These are phyloP conservation scores for Acanthamoeba healyi DNA, from an alignment of 208 protist species.

Conservation along the genomic window DNA sequence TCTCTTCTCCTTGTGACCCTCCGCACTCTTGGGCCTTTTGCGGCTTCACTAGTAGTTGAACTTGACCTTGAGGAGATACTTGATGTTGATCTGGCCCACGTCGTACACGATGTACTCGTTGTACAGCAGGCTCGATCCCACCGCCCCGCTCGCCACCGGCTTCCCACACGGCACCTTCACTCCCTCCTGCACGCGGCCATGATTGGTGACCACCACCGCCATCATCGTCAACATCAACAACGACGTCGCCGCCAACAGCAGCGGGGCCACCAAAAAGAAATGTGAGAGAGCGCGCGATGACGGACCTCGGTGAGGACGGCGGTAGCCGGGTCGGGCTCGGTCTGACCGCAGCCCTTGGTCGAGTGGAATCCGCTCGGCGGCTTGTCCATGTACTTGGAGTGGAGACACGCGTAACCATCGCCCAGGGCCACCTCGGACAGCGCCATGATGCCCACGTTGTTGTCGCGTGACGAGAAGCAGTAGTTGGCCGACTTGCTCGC, in stretches of 20 bases:
- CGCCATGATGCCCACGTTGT: constrained; percentile 70
- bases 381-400: constrained; percentile 76
- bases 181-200: constrained; percentile 45
- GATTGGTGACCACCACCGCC: neutral
- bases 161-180: constrained; percentile 55
- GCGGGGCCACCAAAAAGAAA: too few species aligned
- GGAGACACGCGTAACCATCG: constrained; percentile 39
- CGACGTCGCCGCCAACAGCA: neutral
- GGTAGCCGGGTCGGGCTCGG: constrained; percentile 4
- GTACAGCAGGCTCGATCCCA: constrained; percentile 57
- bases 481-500: constrained; percentile 70
- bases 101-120: constrained; percentile 82
- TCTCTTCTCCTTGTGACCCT: too few species aligned
- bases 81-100: constrained; percentile 53
- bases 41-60: constrained; percentile 70
- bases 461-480: constrained; percentile 28
- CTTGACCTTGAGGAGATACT: constrained; percentile 25
- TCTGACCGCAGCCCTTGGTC: constrained; percentile 64
- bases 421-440: constrained; percentile 77
- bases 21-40: too few species aligned
- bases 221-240: neutral
- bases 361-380: constrained; percentile 21
- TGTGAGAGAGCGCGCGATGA: too few species aligned
- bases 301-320: neutral
- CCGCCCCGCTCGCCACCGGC: neutral